Conservation (phyloP, 768 basidiomycete genomes). For the Gelatoporia subvermispora region DNA sequence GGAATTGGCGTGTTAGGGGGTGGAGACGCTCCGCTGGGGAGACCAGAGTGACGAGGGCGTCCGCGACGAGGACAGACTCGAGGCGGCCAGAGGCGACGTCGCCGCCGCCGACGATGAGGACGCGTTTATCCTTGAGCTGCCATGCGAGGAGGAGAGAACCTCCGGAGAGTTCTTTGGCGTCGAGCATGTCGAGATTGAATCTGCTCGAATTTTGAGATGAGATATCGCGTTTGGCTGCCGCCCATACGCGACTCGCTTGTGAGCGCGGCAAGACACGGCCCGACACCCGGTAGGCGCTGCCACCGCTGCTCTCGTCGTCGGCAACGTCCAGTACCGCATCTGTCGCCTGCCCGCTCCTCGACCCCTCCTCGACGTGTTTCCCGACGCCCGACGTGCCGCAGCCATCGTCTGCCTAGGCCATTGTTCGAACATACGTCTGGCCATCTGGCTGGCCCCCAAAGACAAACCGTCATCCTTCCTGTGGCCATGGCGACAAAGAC, state of each 20-base stretch:
- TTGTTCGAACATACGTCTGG: too few species aligned
- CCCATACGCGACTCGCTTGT: not conserved
- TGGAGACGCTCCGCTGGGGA: constrained; percentile 66
- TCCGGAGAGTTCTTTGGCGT: constrained; percentile 32
- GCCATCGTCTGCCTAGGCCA: too few species aligned
- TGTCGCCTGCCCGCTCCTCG: too few species aligned
- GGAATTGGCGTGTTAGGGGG: constrained; percentile 47
- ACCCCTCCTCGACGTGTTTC: too few species aligned
- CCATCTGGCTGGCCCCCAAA: too few species aligned
- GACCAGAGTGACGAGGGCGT: constrained; percentile 74
- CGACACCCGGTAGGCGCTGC: not conserved
- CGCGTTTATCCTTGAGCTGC: constrained; percentile 80
- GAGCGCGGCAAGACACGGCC: not conserved
- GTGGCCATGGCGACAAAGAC: constrained; percentile 19
- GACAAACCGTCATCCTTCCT: not conserved
- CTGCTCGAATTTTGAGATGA: not conserved
- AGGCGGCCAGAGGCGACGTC: constrained; percentile 87
- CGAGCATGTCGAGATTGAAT: constrained; percentile 10
- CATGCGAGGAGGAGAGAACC: constrained; percentile 88
- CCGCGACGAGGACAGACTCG: constrained; percentile 77
- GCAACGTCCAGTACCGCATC: too few species aligned
- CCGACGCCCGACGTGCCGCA: too few species aligned
- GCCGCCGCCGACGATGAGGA: constrained; percentile 93
- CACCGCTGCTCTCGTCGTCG: not conserved
- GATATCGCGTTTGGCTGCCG: not conserved